Evolutionary conservation across 164 flowering plant species (phyloP), one percentile per base, ranked within the genome.

Genomic region (Dillenia suffruticosa): DNA sequence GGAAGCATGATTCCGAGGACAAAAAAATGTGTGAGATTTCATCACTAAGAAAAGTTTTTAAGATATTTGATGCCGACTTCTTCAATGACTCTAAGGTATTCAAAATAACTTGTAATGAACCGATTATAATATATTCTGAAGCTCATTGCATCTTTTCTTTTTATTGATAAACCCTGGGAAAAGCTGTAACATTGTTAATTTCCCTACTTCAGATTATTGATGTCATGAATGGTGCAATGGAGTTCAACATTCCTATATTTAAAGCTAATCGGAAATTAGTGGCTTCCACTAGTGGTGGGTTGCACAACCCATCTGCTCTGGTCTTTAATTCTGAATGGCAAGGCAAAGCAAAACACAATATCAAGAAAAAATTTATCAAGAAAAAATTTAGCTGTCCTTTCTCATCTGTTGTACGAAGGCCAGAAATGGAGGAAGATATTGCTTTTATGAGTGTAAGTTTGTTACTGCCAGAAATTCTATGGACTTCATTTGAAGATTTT

Each of bases 381-480:
- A 75, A 58, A 59, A 66, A 55, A 17, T 85, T 85, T 51, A 68
- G 46, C 14, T 79, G 76, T 64, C 89, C 94, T 58, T 59, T 77
- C 12, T 2, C 70, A 7, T 71, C 80, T 32, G 74, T 64, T 16
- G 53, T 85, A 26, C 61, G 56, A 57, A 84, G 77, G 68, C 94
- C 89, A 9, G 63, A 72, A 10, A 57, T 16, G 50, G 84, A 82
- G 47, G 86, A 81, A 59, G 92, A 88, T 66, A 81, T 92, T 54
- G 94, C 92, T 46, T 90, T 80, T 74, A 82, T 92, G 98, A 90
- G 80, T 71, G 98, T 85, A 74, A 70, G 78, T 65, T 51, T 57
- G 13, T 40, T 50, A 15, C 54, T 14, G 22, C 10, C 24, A 12
- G 15, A 26, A 11, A 24, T 46, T 63, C 11, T 6, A 9, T 3